Evolutionary conservation across 306 rosid species (phyloP), one percentile per base, ranked within the genome.

Genomic region (Mimosa pudica): DNA sequence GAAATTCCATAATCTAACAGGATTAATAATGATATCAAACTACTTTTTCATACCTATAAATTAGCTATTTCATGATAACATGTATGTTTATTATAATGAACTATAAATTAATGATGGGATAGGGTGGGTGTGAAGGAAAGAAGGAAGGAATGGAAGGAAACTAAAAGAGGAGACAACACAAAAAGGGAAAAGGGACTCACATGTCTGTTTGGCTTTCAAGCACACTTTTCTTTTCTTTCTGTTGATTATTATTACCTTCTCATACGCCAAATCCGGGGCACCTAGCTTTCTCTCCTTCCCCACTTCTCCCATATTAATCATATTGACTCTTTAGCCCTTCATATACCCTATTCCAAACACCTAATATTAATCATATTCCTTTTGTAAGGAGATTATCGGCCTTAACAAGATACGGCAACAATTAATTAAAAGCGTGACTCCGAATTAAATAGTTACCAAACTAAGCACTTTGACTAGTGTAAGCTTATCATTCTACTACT

Each of bases 201-300:
- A 77, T 62, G 77, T 48, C 68, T 60, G 71, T 42, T 6, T 17
- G 70, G 70, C 20, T 61, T 20, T 61, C 66, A 30, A 24, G 30
- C 67, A 57, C 71, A 75, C 77, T 76, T 84, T 86, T 24, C 55
- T 8, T 20, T 62, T 10, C 79, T 63, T 78, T 77, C 81, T 74
- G 78, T 71, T 83, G 30, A 75, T 71, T 83, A 52, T 70, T 75
- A 71, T 73, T 24, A 24, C 36, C 65, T 60, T 60, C 65, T 36
- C 73, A 85, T 52, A 85, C 92, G 89, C 64, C 49, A 87, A 87
- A 58, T 80, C 85, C 89, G 86, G 90, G 83, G 76, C 48, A 30
- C 67, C 80, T 24, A 24, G 30, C 30, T 81, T 85, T 46, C 46
- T 69, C 76, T 75, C 70, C 20, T 54, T 2, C 7, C 58, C 68